A percentile compares a stretch with the other conserved stretches of the same genome.
phyloP scores from a whole-genome alignment of 345 rosid genomes.

The Hibiscus tridactylites region DNA sequence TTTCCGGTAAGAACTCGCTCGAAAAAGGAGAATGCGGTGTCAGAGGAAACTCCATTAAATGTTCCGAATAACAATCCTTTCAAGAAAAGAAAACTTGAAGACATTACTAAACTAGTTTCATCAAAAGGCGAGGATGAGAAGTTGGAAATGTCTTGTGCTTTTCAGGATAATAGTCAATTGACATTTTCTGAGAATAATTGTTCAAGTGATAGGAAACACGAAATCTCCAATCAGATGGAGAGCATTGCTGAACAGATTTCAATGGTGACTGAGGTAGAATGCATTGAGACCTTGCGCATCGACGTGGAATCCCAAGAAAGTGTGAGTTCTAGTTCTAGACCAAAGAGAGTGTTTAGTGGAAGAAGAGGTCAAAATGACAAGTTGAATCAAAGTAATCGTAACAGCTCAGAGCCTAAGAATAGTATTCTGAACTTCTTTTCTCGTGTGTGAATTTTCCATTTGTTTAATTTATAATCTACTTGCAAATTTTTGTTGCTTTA shows the following conservation, averaged over 20 bases:
- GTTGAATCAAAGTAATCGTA: conserved; percentile 25
- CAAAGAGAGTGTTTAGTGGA: conserved; percentile 19
- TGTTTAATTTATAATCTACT: background rate
- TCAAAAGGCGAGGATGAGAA: conserved; percentile 16
- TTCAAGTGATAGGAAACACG: conserved; percentile 20
- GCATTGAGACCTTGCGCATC: conserved; percentile 6
- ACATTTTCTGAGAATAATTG: conserved; percentile 1
- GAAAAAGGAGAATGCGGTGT: conserved; percentile 5
- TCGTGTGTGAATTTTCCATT: conserved; percentile 23
- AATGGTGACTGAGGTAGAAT: conserved; percentile 26
- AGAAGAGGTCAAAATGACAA: conserved; percentile 24
- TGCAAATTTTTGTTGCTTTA: background rate
- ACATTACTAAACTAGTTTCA: conserved; percentile 17
- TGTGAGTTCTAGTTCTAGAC: conserved; percentile 48
- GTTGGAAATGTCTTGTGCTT: conserved; percentile 11
- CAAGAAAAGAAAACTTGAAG: conserved; percentile 34
- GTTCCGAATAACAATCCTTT: conserved; percentile 58
- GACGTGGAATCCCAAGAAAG: conserved; percentile 39
- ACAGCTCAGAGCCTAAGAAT: conserved; percentile 24
- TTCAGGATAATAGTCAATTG: conserved; percentile 13
- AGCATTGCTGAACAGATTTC: conserved; percentile 23
- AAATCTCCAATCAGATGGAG: conserved; percentile 14
- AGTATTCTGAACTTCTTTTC: conserved; percentile 65
- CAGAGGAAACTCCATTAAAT: conserved; percentile 17
- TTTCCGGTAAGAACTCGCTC: conserved; percentile 16